Evolutionary conservation across 169 alveolate species (phyloP).

Genomic region (Cryptosporidium viatorum): DNA sequence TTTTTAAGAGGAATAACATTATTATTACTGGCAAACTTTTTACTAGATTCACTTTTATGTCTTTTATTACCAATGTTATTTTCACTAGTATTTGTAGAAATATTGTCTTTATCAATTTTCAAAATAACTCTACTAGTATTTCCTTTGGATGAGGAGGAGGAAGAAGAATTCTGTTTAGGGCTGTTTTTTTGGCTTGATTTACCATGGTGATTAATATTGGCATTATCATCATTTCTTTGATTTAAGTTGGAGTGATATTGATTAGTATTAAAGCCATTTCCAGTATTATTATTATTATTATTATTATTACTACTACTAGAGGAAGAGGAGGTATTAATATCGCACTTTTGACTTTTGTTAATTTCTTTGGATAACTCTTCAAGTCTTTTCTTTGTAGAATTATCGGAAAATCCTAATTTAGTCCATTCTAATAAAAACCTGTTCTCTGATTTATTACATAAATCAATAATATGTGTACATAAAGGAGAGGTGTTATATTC

Average conservation of each 20-base stretch:
- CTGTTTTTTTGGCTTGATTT: too few species aligned
- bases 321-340: not conserved
- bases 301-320: not conserved
- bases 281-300: not conserved
- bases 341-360: not conserved
- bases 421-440: slow-evolving; percentile 39
- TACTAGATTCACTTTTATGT: not conserved
- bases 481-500: slow-evolving; percentile 61
- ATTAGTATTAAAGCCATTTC: not conserved
- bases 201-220: not conserved
- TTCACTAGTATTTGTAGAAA: not conserved
- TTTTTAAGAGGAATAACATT: slow-evolving; percentile 18
- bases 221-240: too few species aligned
- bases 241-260: not conserved
- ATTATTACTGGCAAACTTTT: slow-evolving; percentile 4
- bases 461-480: slow-evolving; percentile 19
- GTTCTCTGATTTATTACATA: slow-evolving; percentile 31
- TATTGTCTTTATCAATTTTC: slow-evolving; percentile 9
- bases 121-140: not conserved
- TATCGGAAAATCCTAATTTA: slow-evolving; percentile 40
- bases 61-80: not conserved
- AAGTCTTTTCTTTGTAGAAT: not conserved
- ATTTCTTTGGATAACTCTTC: not conserved
- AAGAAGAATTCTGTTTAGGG: not conserved
- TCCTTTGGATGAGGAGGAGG: not conserved